Evolutionary conservation across 805 yeast genomes (phyloP).

Genomic region (Candida nitratophila): DNA sequence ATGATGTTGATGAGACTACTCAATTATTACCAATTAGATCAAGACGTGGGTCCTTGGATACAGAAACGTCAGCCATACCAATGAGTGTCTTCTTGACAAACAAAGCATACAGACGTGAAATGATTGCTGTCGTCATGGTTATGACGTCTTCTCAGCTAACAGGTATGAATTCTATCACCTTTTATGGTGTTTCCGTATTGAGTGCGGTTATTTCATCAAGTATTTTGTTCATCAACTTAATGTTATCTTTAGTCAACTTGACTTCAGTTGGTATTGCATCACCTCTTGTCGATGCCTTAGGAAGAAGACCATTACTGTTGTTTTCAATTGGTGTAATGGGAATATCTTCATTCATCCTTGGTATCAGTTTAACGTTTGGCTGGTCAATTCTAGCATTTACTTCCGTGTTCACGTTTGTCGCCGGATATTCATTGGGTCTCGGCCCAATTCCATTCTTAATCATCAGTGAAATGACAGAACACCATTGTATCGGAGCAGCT

Average conservation of each 20-base stretch:
- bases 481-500: constrained; percentile 65
- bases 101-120: constrained; percentile 11
- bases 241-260: constrained; percentile 4
- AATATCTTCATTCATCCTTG: constrained; percentile 1
- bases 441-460: constrained; percentile 87
- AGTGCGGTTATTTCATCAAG: constrained; percentile 30
- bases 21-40: constrained; percentile 8
- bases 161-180: constrained; percentile 37
- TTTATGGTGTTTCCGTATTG: constrained; percentile 36
- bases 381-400: neutral
- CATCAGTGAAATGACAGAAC: constrained; percentile 71
- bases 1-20: constrained; percentile 1
- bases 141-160: constrained; percentile 38
- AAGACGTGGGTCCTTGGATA: constrained; percentile 27
- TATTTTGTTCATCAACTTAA: constrained; percentile 13
- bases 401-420: constrained; percentile 4
- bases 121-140: constrained; percentile 25
- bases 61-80: constrained; percentile 16
- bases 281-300: constrained; percentile 22
- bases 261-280: constrained; percentile 10
- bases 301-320: constrained; percentile 36
- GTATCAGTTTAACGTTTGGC: neutral
- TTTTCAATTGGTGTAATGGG: constrained; percentile 27
- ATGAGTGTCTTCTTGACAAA: constrained; percentile 13
- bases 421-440: constrained; percentile 39